Base-by-base conservation (phyloP, 257 asterid genomes). In the Perilla frutescens region DNA sequence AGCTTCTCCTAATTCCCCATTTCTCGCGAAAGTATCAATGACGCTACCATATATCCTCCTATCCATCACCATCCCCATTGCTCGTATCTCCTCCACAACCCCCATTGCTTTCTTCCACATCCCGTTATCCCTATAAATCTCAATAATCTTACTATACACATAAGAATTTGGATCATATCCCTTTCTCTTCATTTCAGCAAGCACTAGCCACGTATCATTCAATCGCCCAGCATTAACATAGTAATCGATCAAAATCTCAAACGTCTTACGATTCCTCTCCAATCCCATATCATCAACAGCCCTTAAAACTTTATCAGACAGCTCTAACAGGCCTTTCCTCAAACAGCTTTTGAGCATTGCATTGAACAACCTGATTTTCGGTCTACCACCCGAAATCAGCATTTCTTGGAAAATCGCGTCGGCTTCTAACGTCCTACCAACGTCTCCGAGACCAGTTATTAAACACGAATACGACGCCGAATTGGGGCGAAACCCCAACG, bases 51-150 rank as follows among this genome's bases (percentile, higher is more conserved):
- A 93, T n/a, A 91, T 79, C 53, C 80, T 84, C 81, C 82, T 81
- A 78, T 91, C 98, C 70, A 89, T 43, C 39, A 74, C 66, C 73
- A 89, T 61, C 77, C 96, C 97, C 84, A 70, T 82, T 12, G 83
- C 90, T 61, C 66, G 71, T 8, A 89, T 90, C 84, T 93, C 96
- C 36, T 78, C 84, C 76, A 91, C 66, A 66, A 91, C 85, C 72
- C 79, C 90, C 76, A 87, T 79, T 2, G 98, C 97, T 63, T 89
- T 93, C 81, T 84, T 91, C 98, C 98, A 91, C 97, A 93, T 91
- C 82, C 98, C 97, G 8, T 88, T 91, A 74, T 93, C 96, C 76
- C 96, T 84, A 56, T 93, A 93, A 39, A 93, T 82, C 66, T 85
- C 89, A 13, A 91, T 88, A 59, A 93, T 86, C 83, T 89, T 93